Percentiles rank a stretch among this genome's conserved stretches.
Evolutionary conservation across 2,329 filamentous ascomycete genomes (phyloP).

Genomic region (Chaetomium globosum): DNA sequence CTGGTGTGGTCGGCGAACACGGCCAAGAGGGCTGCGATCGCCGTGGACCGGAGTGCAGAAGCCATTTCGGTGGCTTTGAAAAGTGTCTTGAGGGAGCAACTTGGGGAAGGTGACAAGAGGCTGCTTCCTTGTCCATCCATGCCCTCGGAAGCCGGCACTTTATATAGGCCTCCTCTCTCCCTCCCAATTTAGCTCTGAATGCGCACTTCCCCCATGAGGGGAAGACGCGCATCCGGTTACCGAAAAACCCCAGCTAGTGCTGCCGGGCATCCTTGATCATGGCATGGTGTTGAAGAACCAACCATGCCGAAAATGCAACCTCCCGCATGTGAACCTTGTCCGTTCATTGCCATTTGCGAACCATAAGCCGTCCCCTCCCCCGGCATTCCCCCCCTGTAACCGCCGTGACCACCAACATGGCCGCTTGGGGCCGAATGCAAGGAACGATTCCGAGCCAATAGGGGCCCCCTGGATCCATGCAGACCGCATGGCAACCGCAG

Average conservation of each 20-base stretch:
- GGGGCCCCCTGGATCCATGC: background rate
- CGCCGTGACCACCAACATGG: background rate
- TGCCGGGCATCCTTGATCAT: slow-evolving; percentile 3
- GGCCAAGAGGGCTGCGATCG: slow-evolving; percentile 19
- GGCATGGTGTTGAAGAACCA: slow-evolving; percentile 17
- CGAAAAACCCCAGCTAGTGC: background rate
- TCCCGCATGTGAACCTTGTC: slow-evolving; percentile 1
- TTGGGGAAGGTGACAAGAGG: background rate
- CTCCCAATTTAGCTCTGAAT: background rate
- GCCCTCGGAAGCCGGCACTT: background rate
- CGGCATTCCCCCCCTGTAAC: slow-evolving; percentile 1
- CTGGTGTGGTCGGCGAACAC: slow-evolving; percentile 11
- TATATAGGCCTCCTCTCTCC: background rate
- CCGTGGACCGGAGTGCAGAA: slow-evolving; percentile 9
- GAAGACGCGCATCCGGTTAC: background rate
- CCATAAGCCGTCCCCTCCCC: background rate
- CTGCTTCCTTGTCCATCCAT: background rate
- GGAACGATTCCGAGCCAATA: slow-evolving; percentile 13
- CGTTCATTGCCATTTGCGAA: background rate
- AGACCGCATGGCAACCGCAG: background rate
- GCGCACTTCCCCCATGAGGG: background rate
- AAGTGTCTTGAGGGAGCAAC: background rate
- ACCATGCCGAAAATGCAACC: slow-evolving; percentile 19
- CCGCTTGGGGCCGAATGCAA: slow-evolving; percentile 2
- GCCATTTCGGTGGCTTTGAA: background rate